Evolutionary conservation across 2,329 filamentous ascomycete genomes (phyloP).

Genomic region (Arthroderma sp.): DNA sequence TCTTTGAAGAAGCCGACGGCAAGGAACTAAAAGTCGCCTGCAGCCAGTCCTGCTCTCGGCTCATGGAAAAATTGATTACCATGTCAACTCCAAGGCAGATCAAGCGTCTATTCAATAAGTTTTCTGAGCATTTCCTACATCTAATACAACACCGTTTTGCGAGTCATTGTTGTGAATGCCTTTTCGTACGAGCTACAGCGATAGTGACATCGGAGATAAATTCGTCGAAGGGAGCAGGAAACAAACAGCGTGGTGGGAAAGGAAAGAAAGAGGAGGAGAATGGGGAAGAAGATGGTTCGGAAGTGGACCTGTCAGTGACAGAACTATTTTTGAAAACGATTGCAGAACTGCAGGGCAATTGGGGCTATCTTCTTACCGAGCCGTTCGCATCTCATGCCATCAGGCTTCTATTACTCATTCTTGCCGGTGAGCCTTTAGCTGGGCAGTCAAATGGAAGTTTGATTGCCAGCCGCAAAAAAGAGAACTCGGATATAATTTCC

Average conservation of each 20-base stretch:
- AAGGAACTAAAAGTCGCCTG: slow-evolving; percentile 95
- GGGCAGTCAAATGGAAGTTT: slow-evolving; percentile 55
- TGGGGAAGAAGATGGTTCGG: slow-evolving; percentile 31
- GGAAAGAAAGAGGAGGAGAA: slow-evolving; percentile 28
- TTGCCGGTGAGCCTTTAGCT: slow-evolving; percentile 70
- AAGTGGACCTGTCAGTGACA: slow-evolving; percentile 55
- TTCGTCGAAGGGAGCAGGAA: slow-evolving; percentile 22
- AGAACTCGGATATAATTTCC: slow-evolving; percentile 53
- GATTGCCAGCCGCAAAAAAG: slow-evolving; percentile 87
- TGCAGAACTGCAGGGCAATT: slow-evolving; percentile 73
- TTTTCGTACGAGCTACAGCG: slow-evolving; percentile 74
- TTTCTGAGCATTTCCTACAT: slow-evolving; percentile 73
- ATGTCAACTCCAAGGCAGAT: slow-evolving; percentile 67
- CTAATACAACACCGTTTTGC: slow-evolving; percentile 92
- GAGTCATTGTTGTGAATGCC: slow-evolving; percentile 88
- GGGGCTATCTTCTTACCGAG: slow-evolving; percentile 75
- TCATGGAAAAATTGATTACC: slow-evolving; percentile 84
- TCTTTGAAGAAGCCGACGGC: slow-evolving; percentile 72
- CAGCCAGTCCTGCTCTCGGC: slow-evolving; percentile 84
- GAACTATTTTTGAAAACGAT: slow-evolving; percentile 70
- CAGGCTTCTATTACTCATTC: slow-evolving; percentile 68
- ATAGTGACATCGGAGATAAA: slow-evolving; percentile 60
- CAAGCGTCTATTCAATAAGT: slow-evolving; percentile 74
- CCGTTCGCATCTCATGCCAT: slow-evolving; percentile 82
- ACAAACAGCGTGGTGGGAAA: slow-evolving; percentile 20